phyloP scores from a whole-genome alignment of 139 green algal genomes.

The Picochlorum sp. region DNA sequence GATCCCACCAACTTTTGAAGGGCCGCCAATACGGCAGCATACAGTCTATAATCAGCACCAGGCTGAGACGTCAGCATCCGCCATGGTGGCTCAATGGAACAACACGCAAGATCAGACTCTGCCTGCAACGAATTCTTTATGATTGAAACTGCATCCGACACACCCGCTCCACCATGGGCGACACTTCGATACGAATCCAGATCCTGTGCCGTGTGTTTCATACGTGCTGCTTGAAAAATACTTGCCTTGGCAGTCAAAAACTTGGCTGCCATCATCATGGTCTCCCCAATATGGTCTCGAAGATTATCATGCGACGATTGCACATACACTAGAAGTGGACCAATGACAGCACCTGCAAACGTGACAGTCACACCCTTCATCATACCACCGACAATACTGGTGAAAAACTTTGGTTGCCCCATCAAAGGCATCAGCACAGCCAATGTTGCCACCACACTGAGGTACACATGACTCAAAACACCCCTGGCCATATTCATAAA shows the following conservation, averaged over 20 bases:
- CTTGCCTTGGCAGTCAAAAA: neutral
- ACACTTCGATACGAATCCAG: neutral
- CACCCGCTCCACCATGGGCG: neutral
- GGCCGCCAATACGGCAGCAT: neutral
- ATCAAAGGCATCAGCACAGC: constrained; percentile 7
- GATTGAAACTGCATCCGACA: neutral
- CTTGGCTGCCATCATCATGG: neutral
- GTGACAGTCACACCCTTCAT: constrained; percentile 11
- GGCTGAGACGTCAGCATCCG: neutral
- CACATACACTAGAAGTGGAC: constrained; percentile 2
- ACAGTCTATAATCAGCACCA: neutral
- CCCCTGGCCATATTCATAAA: neutral
- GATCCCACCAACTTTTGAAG: neutral
- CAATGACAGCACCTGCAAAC: neutral
- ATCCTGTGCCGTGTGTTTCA: neutral
- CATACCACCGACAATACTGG: neutral
- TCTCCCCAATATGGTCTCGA: constrained; percentile 2
- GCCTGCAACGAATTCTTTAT: neutral
- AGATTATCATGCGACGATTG: constrained; percentile 13
- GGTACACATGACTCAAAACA: constrained; percentile 4
- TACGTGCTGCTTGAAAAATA: neutral
- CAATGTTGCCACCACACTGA: constrained; percentile 6
- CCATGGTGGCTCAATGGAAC: neutral
- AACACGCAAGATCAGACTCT: neutral
- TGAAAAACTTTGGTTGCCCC: constrained; percentile 6